Evolutionary conservation across 2,329 filamentous ascomycete genomes (phyloP).

Genomic region (Alternaria sp.): DNA sequence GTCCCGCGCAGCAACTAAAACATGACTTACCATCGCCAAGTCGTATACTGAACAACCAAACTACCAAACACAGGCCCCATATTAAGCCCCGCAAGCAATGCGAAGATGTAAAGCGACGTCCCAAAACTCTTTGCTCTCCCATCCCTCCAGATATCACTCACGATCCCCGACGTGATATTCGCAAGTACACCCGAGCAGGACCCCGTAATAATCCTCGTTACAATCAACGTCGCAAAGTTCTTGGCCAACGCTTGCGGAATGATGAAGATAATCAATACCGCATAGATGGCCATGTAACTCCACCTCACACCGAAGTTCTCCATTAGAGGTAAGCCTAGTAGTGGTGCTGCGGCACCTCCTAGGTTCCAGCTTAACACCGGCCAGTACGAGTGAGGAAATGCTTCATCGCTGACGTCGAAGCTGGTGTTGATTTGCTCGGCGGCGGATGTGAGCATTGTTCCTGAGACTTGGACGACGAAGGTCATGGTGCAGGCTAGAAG

Average conservation of each 20-base stretch:
- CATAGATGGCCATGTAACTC: constrained; percentile 52
- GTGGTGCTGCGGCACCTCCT: constrained; percentile 51
- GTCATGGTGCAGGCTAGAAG: constrained; percentile 54
- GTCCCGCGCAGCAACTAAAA: constrained; percentile 11
- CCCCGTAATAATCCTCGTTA: constrained; percentile 54
- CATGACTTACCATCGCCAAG: constrained; percentile 51
- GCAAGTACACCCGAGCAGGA: constrained; percentile 53
- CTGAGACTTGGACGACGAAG: constrained; percentile 41
- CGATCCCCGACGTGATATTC: constrained; percentile 47
- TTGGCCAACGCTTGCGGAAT: constrained; percentile 53
- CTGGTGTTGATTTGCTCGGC: constrained; percentile 47
- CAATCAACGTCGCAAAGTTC: constrained; percentile 55
- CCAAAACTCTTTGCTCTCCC: constrained; percentile 50
- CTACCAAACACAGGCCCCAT: constrained; percentile 55
- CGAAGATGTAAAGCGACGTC: constrained; percentile 54
- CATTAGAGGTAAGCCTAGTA: constrained; percentile 53
- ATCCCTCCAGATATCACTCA: constrained; percentile 48
- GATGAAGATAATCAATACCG: constrained; percentile 51
- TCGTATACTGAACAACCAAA: constrained; percentile 45
- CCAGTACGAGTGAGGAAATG: constrained; percentile 52
- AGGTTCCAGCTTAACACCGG: constrained; percentile 52
- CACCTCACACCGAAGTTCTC: constrained; percentile 54
- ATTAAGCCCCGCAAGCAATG: constrained; percentile 52
- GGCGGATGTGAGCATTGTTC: constrained; percentile 42
- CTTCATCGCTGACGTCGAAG: constrained; percentile 48